Percentiles rank a stretch among this genome's conserved stretches.
phyloP scores from a whole-genome alignment of 1,139 yeast species.

The Scheffersomyces segobiensis region DNA sequence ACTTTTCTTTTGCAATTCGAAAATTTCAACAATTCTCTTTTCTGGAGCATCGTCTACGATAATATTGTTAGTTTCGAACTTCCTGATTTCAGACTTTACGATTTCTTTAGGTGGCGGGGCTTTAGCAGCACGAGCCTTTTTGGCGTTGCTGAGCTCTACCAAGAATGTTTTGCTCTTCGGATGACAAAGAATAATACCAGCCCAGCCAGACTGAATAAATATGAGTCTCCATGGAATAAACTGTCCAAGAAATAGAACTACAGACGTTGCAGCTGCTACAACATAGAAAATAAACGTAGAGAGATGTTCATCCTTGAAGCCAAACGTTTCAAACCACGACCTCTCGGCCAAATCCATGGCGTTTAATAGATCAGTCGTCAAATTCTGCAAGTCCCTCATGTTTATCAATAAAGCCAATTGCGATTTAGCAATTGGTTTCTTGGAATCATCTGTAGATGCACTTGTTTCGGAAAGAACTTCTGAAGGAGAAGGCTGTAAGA shows the following conservation, averaged over 20 bases:
- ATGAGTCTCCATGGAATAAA: constrained; percentile 63
- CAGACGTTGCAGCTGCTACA: constrained; percentile 32
- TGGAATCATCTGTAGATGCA: constrained; percentile 8
- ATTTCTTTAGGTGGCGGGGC: constrained; percentile 12
- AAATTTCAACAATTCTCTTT: constrained; percentile 64
- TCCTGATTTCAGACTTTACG: constrained; percentile 20
- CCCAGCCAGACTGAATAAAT: constrained; percentile 61
- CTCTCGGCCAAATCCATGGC: constrained; percentile 54
- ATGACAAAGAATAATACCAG: constrained; percentile 47
- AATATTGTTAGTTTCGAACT: constrained; percentile 48
- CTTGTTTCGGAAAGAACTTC: constrained; percentile 1
- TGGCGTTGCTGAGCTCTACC: constrained; percentile 10
- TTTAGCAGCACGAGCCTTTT: constrained; percentile 1
- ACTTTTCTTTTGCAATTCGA: constrained; percentile 70
- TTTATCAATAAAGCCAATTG: constrained; percentile 51
- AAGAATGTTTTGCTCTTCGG: constrained; percentile 50
- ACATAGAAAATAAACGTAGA: constrained; percentile 58
- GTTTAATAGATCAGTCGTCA: constrained; percentile 57
- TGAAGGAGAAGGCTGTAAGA: background rate
- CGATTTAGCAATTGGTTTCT: constrained; percentile 29
- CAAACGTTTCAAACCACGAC: constrained; percentile 63
- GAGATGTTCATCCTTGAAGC: constrained; percentile 67
- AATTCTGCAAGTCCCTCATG: constrained; percentile 63
- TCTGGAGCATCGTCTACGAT: constrained; percentile 72
- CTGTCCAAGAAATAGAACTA: constrained; percentile 55